Evolutionary conservation across 2,329 filamentous ascomycete genomes (phyloP), one percentile per base, ranked within the genome.

Genomic region (Aspergillus fructus): DNA sequence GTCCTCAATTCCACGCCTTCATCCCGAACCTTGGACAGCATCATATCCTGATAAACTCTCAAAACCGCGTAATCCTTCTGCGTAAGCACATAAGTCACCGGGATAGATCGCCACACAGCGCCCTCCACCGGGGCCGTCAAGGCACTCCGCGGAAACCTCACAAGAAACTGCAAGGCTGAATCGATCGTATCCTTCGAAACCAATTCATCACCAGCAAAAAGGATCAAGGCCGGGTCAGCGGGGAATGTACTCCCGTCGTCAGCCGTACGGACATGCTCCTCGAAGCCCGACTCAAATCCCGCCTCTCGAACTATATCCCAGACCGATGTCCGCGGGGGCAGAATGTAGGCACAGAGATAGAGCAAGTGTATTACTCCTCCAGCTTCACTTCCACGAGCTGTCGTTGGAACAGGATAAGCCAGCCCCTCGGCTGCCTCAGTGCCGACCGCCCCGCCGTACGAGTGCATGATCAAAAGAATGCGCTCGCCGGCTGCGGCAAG

Each of bases 361-460:
- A 30, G 27, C 27, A 30, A 11, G 8, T 30, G 27, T 9, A 30
- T 9, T 30, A 30, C 27, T 11, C 27, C 27, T 30, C 8, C 27
- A 11, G 27, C 27, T 11, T 9, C 27, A 30, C 27, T 30, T 9
- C 27, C 27, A 30, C 8, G 8, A 4, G 3, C 8, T 11, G 27
- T 11, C 27, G 9, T 1, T 30, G 27, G 27, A 30, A 30, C 27
- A 2, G 27, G 27, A 30, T 30, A 30, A 30, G 27, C 27, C 9
- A 30, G 9, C 8, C 27, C 27, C 8, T 30, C 27, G 3, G 9
- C 54, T 12, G 64, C 64, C 21, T 63, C 63, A 3, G 61, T 63
- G 15, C 66, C 64, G 19, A 66, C 60, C 21, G 56, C 59, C 4
- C 67, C 65, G 39, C 67, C 65, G 51, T 70, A 70, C 13, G 67